Evolutionary conservation across 768 basidiomycete genomes (phyloP).

Genomic region (Mycena galopus): DNA sequence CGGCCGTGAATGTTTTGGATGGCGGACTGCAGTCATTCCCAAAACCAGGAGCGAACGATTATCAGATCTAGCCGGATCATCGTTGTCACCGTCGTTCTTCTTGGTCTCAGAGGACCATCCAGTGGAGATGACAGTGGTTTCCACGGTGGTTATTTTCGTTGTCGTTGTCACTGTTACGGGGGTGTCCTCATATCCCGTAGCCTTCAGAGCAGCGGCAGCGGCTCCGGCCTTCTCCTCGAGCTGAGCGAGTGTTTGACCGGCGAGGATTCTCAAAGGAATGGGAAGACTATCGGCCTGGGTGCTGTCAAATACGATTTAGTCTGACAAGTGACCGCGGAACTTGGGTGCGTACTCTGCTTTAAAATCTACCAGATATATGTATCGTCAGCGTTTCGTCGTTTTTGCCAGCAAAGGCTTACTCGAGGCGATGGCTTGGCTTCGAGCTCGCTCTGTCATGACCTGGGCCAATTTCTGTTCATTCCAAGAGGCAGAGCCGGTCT

Average conservation of each 20-base stretch:
- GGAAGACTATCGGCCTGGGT: constrained; percentile 28
- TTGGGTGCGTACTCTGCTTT: constrained; percentile 32
- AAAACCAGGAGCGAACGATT: too few relatives aligned
- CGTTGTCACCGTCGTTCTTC: background rate
- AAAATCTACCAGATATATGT: constrained; percentile 30
- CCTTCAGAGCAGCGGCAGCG: constrained; percentile 17
- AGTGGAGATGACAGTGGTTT: constrained; percentile 1
- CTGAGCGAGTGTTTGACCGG: constrained; percentile 40
- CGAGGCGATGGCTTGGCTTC: background rate
- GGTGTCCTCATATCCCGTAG: background rate
- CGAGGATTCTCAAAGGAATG: constrained; percentile 37
- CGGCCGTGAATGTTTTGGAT: too few relatives aligned
- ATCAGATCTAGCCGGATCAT: too few relatives aligned
- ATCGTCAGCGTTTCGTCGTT: too few relatives aligned
- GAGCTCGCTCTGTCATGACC: background rate
- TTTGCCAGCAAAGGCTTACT: constrained; percentile 8
- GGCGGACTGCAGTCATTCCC: too few relatives aligned
- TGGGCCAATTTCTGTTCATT: background rate
- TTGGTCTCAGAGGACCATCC: background rate
- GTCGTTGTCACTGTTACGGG: constrained; percentile 17
- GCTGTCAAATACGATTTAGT: background rate
- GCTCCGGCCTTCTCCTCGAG: constrained; percentile 35
- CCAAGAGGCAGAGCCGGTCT: too few relatives aligned
- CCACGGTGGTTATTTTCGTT: constrained; percentile 15
- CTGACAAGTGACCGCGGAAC: background rate